Base-by-base conservation (phyloP, 2,329 filamentous ascomycete genomes). In the Pseudocercospora ulei region DNA sequence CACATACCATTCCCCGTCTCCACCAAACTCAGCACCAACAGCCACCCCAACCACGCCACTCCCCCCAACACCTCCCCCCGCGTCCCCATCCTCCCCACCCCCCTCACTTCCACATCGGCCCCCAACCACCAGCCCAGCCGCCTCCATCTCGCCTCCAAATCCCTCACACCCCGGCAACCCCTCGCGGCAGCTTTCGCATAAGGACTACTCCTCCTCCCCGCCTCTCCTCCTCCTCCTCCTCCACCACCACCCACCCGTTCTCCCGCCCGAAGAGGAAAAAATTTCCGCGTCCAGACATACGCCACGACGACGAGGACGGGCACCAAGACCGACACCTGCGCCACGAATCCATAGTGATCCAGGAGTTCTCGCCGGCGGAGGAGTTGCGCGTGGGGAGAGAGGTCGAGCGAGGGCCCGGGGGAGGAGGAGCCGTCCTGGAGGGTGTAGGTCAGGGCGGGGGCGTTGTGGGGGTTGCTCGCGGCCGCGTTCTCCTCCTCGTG, bases 261-360 rank as follows among this genome's bases (percentile, higher is more conserved):
- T n/a, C n/a, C n/a, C n/a, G n/a, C n/a, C n/a, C n/a, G n/a, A n/a
- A n/a, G n/a, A n/a, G n/a, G n/a, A n/a, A 20, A 8, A 6, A 33
- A 7, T 5, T 11, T 33, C 11, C 7, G 12, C 7, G 30, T 33
- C 30, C 30, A 33, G 18, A 11, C 16, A 22, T 33, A 53, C 59
- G 12, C 62, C 13, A 44, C 66, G 33, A 66, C 65, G 2, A 65
- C 42, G 3, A 63, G 47, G 8, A 73, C 49, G 16, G 69, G 58
- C 3, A 68, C 46, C 5, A 76, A 43, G 3, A 69, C 62, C 1
- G 73, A 75, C 44, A 66, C 57, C 54, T 77, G 73, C 9, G 73
- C 74, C 23, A 71, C 58, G n/a, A 63, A 56, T 5, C 71, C 73
- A 37, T 75, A 72, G 34, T 60, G 59, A 50, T 75, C 68, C n/a